Evolutionary conservation across 306 rosid genomes (phyloP), one percentile per base, ranked within the genome.

Genomic region (Abrus pulchellus): DNA sequence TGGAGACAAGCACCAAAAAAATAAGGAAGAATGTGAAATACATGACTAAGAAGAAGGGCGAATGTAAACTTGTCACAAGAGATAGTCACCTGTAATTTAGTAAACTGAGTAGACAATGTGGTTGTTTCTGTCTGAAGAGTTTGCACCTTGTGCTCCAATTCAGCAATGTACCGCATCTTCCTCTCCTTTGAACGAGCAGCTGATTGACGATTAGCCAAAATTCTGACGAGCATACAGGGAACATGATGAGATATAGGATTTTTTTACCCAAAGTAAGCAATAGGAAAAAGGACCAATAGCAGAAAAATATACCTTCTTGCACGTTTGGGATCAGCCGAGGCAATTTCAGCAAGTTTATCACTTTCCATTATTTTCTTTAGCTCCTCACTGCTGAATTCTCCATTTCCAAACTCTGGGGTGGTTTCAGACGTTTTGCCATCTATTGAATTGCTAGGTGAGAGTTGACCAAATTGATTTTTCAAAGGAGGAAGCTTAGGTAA

Each of bases 121-220:
- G 90, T 86, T 74, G 89, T 89, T 79, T 89, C 92, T 65, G 92
- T 88, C 86, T 87, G 90, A 82, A 91, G 89, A 41, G 92, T 91
- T 79, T 89, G 92, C 70, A 90, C 89, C 79, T 86, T 91, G 55
- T 88, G 92, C 79, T 91, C 96, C 68, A 91, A 67, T 82, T 91
- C 93, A 32, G 77, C 27, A 61, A 90, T 85, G 86, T 91, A 89
- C 13, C 77, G 88, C 73, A 74, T 77, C 80, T 88, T 87, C 36
- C 90, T 76, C 85, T 91, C 93, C 83, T 86, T 91, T 38, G 92
- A 91, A 9, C 96, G 92, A 69, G 96, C 96, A 82, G 93, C 93
- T 29, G 96, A 89, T 78, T 83, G 96, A 50, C 96, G 93, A 84
- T 91, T 91, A 64, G 96, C 90, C 80, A 91, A 89, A 78, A 91